These are phyloP conservation scores for Nephelium lappaceum DNA, from an alignment of 345 rosid species.

Conservation along the genomic window DNA sequence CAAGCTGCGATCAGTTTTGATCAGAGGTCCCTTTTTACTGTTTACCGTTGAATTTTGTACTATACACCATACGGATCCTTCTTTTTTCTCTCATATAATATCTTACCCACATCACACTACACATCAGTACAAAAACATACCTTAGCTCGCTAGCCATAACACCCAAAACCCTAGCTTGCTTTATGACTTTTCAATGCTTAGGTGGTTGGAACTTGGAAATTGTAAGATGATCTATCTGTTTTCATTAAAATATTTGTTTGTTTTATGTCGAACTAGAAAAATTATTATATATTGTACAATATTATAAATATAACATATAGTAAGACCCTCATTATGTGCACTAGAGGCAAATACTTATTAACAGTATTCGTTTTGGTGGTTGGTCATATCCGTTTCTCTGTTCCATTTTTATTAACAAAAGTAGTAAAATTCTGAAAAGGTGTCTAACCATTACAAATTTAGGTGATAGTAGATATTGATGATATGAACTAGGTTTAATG, in stretches of 20 bases:
- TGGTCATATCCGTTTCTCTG: too few species aligned
- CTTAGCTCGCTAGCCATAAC: not conserved
- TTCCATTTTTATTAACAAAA: too few species aligned
- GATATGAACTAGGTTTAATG: too few species aligned
- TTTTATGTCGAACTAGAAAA: not conserved
- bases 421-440: too few species aligned
- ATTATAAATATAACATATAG: not conserved
- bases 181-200: not conserved
- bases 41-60: constrained; percentile 54
- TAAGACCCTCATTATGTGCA: not conserved
- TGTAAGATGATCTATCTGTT: not conserved
- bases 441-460: too few species aligned
- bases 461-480: too few species aligned
- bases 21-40: constrained; percentile 28
- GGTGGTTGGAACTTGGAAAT: too few species aligned
- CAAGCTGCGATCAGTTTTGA: constrained; percentile 19
- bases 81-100: too few species aligned
- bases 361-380: not conserved
- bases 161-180: not conserved
- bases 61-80: constrained; percentile 15
- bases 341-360: not conserved
- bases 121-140: not conserved
- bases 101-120: not conserved
- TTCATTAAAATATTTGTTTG: not conserved
- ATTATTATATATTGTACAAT: too few species aligned